A percentile compares a stretch with the other conserved stretches of the same genome.
These are phyloP conservation scores for Arctium minus DNA, from an alignment of 129 eudicot genomes.

Conservation along the genomic window DNA sequence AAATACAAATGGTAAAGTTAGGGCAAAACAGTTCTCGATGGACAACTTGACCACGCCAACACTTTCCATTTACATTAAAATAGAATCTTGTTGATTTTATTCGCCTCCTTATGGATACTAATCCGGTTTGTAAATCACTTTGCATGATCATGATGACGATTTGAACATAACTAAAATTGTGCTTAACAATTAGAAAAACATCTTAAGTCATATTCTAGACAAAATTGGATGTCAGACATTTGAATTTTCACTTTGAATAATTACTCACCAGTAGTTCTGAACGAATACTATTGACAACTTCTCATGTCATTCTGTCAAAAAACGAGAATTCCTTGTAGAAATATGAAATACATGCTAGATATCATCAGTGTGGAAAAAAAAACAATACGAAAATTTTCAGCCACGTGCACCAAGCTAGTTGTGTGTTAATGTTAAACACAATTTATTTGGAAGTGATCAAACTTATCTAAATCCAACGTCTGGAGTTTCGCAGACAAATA, in stretches of 20 bases:
- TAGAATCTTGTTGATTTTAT: background rate
- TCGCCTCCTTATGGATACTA: background rate
- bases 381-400: background rate
- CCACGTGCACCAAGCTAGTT: background rate
- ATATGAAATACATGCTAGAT: background rate
- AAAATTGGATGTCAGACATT: no score
- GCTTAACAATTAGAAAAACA: no score
- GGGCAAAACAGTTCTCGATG: no score
- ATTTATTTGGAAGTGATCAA: background rate
- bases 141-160: background rate
- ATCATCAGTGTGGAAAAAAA: background rate
- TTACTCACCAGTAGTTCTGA: conserved; percentile 58
- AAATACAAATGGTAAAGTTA: background rate
- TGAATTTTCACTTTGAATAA: background rate
- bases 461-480: background rate
- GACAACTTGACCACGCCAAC: background rate
- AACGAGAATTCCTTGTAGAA: conserved; percentile 78
- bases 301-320: conserved; percentile 85
- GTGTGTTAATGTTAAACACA: background rate
- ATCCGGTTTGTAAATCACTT: background rate
- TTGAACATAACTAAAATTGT: background rate
- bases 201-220: no score
- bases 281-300: conserved; percentile 72
- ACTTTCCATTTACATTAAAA: background rate
- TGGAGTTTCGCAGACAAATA: background rate